These are phyloP conservation scores for Trametes punicea DNA, from an alignment of 768 basidiomycete species.

Conservation along the genomic window DNA sequence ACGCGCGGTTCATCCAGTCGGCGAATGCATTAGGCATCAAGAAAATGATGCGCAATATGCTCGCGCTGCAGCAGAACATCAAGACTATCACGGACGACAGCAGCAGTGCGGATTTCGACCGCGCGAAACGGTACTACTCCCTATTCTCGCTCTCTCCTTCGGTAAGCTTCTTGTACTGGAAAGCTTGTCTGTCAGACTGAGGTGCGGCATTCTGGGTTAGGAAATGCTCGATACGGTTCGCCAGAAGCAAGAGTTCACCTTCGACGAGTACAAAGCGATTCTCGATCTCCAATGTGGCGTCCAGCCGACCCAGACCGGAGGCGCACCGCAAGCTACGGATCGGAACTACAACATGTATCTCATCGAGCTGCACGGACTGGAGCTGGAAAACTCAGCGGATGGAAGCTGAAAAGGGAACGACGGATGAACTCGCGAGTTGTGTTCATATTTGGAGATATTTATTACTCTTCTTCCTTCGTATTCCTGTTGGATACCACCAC, in stretches of 20 bases:
- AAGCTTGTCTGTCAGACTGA: neutral
- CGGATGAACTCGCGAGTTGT: neutral
- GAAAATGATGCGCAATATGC: conserved; percentile 85
- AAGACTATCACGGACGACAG: conserved; percentile 66
- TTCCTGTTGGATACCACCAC: conserved; percentile 18
- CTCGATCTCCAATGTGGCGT: conserved; percentile 87
- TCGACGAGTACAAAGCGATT: conserved; percentile 93
- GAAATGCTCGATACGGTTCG: conserved; percentile 75
- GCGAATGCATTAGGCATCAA: conserved; percentile 76
- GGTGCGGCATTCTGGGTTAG: conserved; percentile 38
- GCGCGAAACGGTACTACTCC: conserved; percentile 76
- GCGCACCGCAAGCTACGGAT: conserved; percentile 52
- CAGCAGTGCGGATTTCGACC: conserved; percentile 66
- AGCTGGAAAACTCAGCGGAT: conserved; percentile 48
- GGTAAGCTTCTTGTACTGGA: conserved; percentile 40
- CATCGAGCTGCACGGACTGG: conserved; percentile 85
- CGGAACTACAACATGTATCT: conserved; percentile 83
- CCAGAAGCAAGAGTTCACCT: conserved; percentile 61
- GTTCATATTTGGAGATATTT: conserved; percentile 17
- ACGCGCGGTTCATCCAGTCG: conserved; percentile 64
- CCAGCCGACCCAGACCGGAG: conserved; percentile 54
- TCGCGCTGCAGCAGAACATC: conserved; percentile 89
- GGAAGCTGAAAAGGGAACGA: conserved; percentile 9
- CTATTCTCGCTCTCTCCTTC: conserved; percentile 73
- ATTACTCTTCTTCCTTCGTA: conserved; percentile 16